Evolutionary conservation across 83 land plant species (phyloP), one percentile per base, ranked within the genome.

Genomic region (Picea engelmannii): DNA sequence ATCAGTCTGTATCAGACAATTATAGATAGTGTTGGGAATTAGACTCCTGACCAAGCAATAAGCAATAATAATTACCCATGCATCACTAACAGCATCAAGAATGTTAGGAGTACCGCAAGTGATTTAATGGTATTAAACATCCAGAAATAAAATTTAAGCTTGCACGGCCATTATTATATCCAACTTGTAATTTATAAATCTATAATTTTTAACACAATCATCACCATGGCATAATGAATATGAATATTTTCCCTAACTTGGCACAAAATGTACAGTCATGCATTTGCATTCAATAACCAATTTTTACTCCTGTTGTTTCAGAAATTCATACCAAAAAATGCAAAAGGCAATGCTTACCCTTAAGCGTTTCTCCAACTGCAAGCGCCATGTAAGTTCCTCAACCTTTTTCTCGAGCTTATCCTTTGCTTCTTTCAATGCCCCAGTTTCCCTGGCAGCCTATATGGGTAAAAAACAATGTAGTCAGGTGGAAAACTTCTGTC

Each of bases 371-470:
- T 95, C 98, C 66, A 93, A 79, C 73, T 93, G 94, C 83, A 95
- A 82, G 24, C 94, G 93, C 93, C 91, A 92, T 75, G 96, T 88
- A 71, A 95, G 91, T 82, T 95, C 98, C 82, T 95, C 96, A 61
- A 96, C 96, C 77, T 90, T 94, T 79, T 95, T 95, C 82, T 95
- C 98, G 47, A 95, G 88, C 74, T 90, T 93, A 69, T 96, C 94
- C 73, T 95, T 95, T 49, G 94, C 98, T 85, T 93, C 96, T 83
- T 92, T 96, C 44, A 95, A 89, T n/a, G 98, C 96, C 21, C 98
- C 94, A 4, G 98, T 93, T 86, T 95, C 96, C 78, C 94, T 88
- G 38, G 96, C 93, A 91, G 96, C 96, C 96, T 95, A 64, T 49
- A 82, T n/a, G 15, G 4, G 1, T 5, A 35, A n/a, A 10, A 44